Percentiles rank a stretch among this genome's conserved stretches.
phyloP scores from a whole-genome alignment of 257 asterid species.

The Solanum arcanum region DNA sequence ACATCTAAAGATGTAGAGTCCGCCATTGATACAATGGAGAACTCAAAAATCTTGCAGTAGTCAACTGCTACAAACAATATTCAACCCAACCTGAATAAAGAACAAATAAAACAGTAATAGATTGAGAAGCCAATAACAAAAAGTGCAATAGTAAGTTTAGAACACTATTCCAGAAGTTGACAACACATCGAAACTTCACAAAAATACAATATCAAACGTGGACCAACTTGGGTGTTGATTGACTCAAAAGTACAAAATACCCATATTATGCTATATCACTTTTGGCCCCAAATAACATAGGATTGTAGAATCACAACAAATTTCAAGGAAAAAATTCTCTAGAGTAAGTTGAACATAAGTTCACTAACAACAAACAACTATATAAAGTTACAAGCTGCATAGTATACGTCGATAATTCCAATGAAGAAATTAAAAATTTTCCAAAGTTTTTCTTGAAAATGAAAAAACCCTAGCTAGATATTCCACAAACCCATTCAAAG shows the following conservation, averaged over 20 bases:
- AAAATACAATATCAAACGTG: neutral
- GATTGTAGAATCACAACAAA: neutral
- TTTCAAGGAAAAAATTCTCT: neutral
- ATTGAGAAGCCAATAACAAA: neutral
- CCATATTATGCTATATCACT: neutral
- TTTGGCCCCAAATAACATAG: neutral
- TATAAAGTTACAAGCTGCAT: neutral
- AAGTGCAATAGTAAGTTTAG: neutral
- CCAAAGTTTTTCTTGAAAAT: neutral
- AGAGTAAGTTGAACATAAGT: neutral
- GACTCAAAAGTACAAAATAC: neutral
- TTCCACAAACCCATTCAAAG: neutral
- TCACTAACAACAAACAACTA: neutral
- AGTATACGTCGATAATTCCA: neutral
- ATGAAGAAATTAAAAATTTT: neutral
- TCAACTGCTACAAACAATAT: neutral
- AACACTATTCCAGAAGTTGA: neutral
- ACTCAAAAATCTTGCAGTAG: neutral
- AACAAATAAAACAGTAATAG: neutral
- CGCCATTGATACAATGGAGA: slow-evolving; percentile 1
- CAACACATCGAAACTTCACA: neutral
- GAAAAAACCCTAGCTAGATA: neutral
- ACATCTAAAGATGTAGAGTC: slow-evolving; percentile 9
- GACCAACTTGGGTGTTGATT: neutral
- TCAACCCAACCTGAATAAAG: neutral